Evolutionary conservation across 1,284 basidiomycete genomes (phyloP).

Genomic region (Melampsora occidentalis): DNA sequence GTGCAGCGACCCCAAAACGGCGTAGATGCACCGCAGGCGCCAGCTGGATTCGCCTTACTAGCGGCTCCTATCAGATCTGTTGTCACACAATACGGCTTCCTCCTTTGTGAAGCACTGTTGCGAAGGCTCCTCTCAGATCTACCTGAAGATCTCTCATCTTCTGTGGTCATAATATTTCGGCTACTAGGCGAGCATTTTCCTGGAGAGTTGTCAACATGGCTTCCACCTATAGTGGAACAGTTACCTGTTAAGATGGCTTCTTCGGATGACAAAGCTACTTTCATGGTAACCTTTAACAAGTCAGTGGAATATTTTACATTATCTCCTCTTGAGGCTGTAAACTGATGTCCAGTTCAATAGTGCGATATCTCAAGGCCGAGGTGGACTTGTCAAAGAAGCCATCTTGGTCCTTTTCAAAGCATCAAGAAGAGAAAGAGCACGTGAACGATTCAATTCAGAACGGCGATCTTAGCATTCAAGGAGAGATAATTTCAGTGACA

Average conservation of each 20-base stretch:
- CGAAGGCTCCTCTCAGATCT: constrained; percentile 78
- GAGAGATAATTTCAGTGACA: too few species aligned
- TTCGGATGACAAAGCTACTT: constrained; percentile 68
- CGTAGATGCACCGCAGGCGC: background rate
- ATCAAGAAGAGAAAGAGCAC: constrained; percentile 24
- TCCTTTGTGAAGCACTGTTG: constrained; percentile 69
- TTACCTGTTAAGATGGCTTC: constrained; percentile 67
- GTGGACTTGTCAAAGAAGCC: constrained; percentile 19
- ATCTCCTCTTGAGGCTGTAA: background rate
- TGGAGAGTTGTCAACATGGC: constrained; percentile 67
- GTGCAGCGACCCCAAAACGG: constrained; percentile 49
- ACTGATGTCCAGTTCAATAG: constrained; percentile 18
- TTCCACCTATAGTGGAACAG: constrained; percentile 68
- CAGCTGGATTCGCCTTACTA: constrained; percentile 44
- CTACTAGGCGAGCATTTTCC: constrained; percentile 68
- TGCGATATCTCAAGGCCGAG: constrained; percentile 22
- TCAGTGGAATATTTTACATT: constrained; percentile 56
- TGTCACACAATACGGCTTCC: constrained; percentile 70
- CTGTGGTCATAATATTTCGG: constrained; percentile 74
- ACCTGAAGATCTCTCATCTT: constrained; percentile 75
- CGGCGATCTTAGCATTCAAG: background rate
- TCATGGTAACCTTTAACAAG: constrained; percentile 70
- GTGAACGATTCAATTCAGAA: constrained; percentile 24
- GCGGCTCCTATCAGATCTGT: constrained; percentile 65
- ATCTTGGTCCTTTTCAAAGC: constrained; percentile 23